Percentiles rank a stretch among this genome's conserved stretches.
Conservation (phyloP, 768 basidiomycete genomes). For the Lentinula boryana region DNA sequence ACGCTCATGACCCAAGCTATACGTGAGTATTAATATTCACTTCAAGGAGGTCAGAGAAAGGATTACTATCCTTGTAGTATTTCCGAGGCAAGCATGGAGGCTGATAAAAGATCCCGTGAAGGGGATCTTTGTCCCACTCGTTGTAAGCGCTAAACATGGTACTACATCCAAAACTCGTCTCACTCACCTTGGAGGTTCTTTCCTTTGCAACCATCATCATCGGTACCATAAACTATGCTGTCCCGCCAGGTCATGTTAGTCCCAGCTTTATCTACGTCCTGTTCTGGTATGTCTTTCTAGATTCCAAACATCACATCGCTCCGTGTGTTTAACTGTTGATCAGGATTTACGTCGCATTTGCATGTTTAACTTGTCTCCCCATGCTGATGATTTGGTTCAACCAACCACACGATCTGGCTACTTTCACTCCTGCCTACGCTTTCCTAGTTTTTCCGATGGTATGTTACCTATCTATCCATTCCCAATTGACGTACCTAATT, state of each 20-base stretch:
- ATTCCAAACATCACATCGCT: neutral
- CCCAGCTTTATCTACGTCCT: conserved; percentile 31
- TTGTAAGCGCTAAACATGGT: conserved; percentile 11
- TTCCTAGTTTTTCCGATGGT: conserved; percentile 32
- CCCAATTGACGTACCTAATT: neutral
- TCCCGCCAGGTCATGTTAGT: conserved; percentile 28
- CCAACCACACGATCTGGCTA: conserved; percentile 34
- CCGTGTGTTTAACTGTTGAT: neutral
- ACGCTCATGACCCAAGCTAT: conserved; percentile 38
- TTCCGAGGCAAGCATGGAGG: conserved; percentile 34
- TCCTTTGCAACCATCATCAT: conserved; percentile 46
- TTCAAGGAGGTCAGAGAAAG: neutral
- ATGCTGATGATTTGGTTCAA: conserved; percentile 49
- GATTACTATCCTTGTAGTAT: conserved; percentile 24
- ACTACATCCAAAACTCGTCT: neutral
- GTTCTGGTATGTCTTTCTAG: conserved; percentile 30
- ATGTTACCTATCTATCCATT: conserved; percentile 8
- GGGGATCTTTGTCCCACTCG: conserved; percentile 30
- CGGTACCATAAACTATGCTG: conserved; percentile 39
- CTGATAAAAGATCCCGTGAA: conserved; percentile 38
- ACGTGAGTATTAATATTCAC: conserved; percentile 18
- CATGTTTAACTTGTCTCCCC: conserved; percentile 33
- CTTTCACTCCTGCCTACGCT: conserved; percentile 30
- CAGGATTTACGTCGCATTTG: conserved; percentile 36
- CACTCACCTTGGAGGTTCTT: conserved; percentile 26